A percentile compares a stretch with the other conserved stretches of the same genome.
Conservation (phyloP, 768 basidiomycete species). For the Trametopsis cervina region DNA sequence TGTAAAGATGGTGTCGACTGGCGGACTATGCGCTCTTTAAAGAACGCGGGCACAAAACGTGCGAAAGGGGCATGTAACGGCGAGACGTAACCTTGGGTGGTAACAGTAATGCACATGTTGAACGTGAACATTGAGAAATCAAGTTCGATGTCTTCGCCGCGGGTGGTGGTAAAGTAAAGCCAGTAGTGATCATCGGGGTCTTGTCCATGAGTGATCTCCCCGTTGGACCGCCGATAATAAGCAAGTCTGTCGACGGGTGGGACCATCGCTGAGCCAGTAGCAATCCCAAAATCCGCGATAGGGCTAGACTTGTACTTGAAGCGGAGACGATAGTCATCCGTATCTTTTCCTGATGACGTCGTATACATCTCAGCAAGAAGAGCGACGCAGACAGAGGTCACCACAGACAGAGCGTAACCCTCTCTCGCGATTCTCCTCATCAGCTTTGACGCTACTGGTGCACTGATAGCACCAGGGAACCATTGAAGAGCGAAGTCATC, state of each 20-base stretch:
- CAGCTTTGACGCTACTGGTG: conserved; percentile 24
- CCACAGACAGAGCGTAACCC: conserved; percentile 26
- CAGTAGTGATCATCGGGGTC: conserved; percentile 42
- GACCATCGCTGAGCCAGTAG: conserved; percentile 6
- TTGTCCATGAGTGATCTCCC: conserved; percentile 27
- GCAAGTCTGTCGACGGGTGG: conserved; percentile 24
- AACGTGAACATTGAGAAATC: conserved; percentile 5
- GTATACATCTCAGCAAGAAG: conserved; percentile 36
- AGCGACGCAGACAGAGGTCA: conserved; percentile 26
- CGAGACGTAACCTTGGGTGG: neutral
- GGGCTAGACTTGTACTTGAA: conserved; percentile 32
- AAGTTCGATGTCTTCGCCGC: conserved; percentile 24
- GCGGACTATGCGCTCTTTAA: neutral
- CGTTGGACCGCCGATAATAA: conserved; percentile 22
- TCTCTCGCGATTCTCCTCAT: conserved; percentile 22
- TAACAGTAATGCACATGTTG: conserved; percentile 4
- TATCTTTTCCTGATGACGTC: conserved; percentile 21
- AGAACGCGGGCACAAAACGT: neutral
- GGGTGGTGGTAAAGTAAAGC: conserved; percentile 40
- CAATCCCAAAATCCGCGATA: conserved; percentile 41
- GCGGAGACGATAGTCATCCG: conserved; percentile 23
- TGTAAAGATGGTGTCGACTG: neutral
- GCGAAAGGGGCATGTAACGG: neutral
- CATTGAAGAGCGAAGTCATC: conserved; percentile 18
- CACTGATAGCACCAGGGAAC: conserved; percentile 28